phyloP scores from a whole-genome alignment of 139 green algal genomes.

The Chlorella vulgaris region DNA sequence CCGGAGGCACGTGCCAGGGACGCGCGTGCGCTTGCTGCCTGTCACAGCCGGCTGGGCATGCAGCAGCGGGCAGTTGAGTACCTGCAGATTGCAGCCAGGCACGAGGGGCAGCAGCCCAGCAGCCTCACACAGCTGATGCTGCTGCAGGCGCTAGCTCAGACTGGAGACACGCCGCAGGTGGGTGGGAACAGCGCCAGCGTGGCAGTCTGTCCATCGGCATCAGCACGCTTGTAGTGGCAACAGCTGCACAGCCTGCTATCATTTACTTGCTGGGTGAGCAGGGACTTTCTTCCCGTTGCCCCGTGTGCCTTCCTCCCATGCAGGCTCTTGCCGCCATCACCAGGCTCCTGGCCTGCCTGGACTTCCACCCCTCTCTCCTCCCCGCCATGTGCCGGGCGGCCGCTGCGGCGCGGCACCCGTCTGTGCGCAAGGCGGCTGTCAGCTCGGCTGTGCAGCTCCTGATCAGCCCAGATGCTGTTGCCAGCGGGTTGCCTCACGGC shows the following conservation, averaged over 20 bases:
- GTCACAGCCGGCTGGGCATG: slow-evolving; percentile 3
- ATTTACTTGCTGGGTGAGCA: too few relatives aligned
- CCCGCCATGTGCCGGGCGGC: background rate
- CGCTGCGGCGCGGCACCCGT: background rate
- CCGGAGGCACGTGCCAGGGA: background rate
- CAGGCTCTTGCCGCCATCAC: background rate
- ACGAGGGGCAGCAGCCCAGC: slow-evolving; percentile 23
- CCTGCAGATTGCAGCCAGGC: slow-evolving; percentile 17
- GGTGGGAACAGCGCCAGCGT: background rate
- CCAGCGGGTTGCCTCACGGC: background rate
- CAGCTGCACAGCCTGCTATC: too few relatives aligned
- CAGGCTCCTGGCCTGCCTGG: background rate
- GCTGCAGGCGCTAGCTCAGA: slow-evolving; percentile 1
- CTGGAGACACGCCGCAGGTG: background rate
- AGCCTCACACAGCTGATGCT: slow-evolving; percentile 12
- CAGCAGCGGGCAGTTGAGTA: slow-evolving; percentile 34
- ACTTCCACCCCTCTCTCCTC: slow-evolving; percentile 24
- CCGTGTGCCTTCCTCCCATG: background rate
- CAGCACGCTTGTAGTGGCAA: too few relatives aligned
- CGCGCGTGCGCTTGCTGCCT: slow-evolving; percentile 20
- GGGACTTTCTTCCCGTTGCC: too few relatives aligned
- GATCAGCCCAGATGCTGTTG: background rate
- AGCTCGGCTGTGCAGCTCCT: slow-evolving; percentile 3
- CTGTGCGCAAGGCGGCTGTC: slow-evolving; percentile 2
- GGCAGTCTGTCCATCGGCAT: background rate